Evolutionary conservation across 202 grass and related monocot species (phyloP), one percentile per base, ranked within the genome.

Genomic region (Digitaria exilis): DNA sequence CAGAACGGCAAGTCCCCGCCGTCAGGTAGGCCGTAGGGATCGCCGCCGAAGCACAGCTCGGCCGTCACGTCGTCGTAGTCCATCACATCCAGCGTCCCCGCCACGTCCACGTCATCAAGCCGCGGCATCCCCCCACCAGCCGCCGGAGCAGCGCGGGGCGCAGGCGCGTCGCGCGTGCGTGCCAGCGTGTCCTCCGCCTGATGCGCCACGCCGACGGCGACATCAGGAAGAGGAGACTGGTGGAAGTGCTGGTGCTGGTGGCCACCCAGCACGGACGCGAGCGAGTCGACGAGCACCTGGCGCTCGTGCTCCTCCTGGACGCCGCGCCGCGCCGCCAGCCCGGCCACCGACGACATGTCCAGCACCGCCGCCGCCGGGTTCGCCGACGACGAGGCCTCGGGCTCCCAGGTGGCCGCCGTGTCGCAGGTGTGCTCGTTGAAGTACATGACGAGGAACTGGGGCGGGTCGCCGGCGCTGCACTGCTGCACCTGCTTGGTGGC

Each of bases 361-460:
- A 67, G 39, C 21, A 28, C 6, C 46, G 3, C 48, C 30, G 6
- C 4, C 13, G 28, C 15, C 5, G 59, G 32, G 32, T 34, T 28
- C 4, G 10, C 4, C 3, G 42, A 1, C 0, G 51, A 28, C 12
- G 37, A 13, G n/a, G n/a, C n/a, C 37, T 51, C 86, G 42, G 46
- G 78, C 58, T 59, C 82, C 28, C 66, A 6, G 19, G 37, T 9
- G 37, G 75, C 13, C 45, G 61, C 12, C 60, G 26, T 29, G 69
- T 84, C 55, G 86, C 93, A 96, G 12, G 93, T 90, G 90, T 96
- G 93, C 37, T 93, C 82, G 63, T 89, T 65, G 77, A 72, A 62
- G 88, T 93, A 91, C 76, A 73, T 37, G 48, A 91, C 88, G 73
- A 7, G 25, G 86, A 57, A 92, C 80, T 43, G 46, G 22, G 80